Evolutionary conservation across 257 asterid species (phyloP).

Genomic region (Jacaranda mimosifolia): DNA sequence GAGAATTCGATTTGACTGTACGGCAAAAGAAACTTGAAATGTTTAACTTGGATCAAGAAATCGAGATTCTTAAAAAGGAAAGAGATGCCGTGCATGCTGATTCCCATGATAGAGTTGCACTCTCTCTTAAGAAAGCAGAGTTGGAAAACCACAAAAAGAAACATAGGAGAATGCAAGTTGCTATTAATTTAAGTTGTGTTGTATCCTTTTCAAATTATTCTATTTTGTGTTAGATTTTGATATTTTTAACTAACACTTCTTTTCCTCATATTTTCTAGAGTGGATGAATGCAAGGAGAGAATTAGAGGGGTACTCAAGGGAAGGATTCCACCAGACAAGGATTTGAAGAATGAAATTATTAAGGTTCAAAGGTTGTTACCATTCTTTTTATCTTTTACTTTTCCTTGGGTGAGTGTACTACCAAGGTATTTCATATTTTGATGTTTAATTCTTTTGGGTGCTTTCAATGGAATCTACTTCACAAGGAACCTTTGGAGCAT

Average conservation of each 20-base stretch:
- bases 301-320: slow-evolving; percentile 89
- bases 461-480: slow-evolving; percentile 30
- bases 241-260: slow-evolving; percentile 24
- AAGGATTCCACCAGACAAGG: slow-evolving; percentile 92
- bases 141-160: slow-evolving; percentile 79
- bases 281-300: slow-evolving; percentile 84
- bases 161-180: slow-evolving; percentile 68
- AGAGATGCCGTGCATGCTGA: slow-evolving; percentile 79
- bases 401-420: slow-evolving; percentile 30
- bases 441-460: slow-evolving; percentile 23
- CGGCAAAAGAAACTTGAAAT: slow-evolving; percentile 65
- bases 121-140: slow-evolving; percentile 76
- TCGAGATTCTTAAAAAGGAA: slow-evolving; percentile 62
- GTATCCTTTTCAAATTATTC: slow-evolving; percentile 18
- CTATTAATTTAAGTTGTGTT: slow-evolving; percentile 33
- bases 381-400: slow-evolving; percentile 30
- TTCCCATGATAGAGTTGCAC: slow-evolving; percentile 81
- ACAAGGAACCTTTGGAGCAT: background rate
- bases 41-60: slow-evolving; percentile 65
- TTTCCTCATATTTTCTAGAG: slow-evolving; percentile 55
- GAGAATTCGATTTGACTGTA: slow-evolving; percentile 56
- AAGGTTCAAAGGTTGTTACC: slow-evolving; percentile 78
- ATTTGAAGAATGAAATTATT: slow-evolving; percentile 80
- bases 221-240: slow-evolving; percentile 8
- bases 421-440: background rate